Conservation (phyloP, 2,329 filamentous ascomycete species). For the Colletotrichum echinochloae region DNA sequence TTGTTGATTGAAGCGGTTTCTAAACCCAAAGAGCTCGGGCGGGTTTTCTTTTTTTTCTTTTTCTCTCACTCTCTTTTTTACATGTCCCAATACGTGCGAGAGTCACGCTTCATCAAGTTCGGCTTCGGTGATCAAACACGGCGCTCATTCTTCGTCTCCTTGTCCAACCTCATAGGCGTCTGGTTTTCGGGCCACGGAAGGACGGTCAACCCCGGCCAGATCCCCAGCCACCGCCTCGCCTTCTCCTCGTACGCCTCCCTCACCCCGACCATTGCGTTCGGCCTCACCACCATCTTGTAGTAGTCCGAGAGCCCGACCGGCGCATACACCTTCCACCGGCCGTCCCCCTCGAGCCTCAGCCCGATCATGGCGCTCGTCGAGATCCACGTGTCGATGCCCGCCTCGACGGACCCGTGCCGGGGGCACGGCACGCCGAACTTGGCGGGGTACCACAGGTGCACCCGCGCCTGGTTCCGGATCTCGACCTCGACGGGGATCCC, state of each 20-base stretch:
- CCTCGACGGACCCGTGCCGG: conserved; percentile 47
- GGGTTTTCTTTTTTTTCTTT: too few species aligned
- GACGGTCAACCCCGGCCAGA: conserved; percentile 48
- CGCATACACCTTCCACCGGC: conserved; percentile 51
- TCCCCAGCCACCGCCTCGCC: conserved; percentile 46
- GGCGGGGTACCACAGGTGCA: conserved; percentile 52
- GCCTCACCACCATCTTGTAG: conserved; percentile 50
- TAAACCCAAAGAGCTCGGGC: too few species aligned
- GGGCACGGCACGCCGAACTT: conserved; percentile 49
- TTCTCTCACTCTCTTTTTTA: too few species aligned
- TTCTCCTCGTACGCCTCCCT: conserved; percentile 49
- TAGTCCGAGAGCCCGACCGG: conserved; percentile 52
- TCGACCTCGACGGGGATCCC: conserved; percentile 50
- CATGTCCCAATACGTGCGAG: background rate
- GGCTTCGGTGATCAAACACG: background rate
- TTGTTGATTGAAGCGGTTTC: conserved; percentile 17
- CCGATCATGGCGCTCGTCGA: conserved; percentile 52
- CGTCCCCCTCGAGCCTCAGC: conserved; percentile 44
- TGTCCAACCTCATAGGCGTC: background rate
- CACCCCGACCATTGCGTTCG: conserved; percentile 47
- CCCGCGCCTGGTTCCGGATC: conserved; percentile 54
- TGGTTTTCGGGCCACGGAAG: conserved; percentile 44
- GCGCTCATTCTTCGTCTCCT: background rate
- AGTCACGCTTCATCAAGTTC: background rate
- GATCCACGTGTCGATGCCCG: conserved; percentile 51